Percentiles rank a stretch among this genome's conserved stretches.
Evolutionary conservation across 2,329 filamentous ascomycete species (phyloP).

Genomic region (Microdochium nivale): DNA sequence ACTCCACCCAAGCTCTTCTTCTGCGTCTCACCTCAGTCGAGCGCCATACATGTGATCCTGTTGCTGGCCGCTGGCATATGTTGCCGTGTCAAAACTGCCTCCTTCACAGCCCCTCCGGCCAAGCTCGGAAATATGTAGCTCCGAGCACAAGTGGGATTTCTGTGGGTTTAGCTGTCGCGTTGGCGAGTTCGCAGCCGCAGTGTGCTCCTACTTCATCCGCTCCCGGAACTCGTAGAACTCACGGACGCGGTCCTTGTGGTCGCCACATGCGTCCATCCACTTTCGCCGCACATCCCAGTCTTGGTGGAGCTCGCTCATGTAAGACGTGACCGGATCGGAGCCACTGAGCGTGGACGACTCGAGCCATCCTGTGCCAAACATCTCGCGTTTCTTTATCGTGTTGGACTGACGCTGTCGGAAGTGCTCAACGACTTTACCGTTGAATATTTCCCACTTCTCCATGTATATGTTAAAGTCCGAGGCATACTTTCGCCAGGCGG

Average conservation of each 20-base stretch:
- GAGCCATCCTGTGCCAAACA: conserved; percentile 37
- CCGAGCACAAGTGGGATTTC: too few species aligned
- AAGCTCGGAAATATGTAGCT: too few species aligned
- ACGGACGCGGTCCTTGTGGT: conserved; percentile 49
- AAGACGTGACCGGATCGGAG: conserved; percentile 43
- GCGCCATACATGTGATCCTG: too few species aligned
- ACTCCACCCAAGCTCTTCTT: too few species aligned
- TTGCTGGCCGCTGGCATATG: too few species aligned
- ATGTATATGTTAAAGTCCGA: conserved; percentile 46
- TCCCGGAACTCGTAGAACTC: conserved; percentile 44
- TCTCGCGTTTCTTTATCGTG: conserved; percentile 26
- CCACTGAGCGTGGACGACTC: conserved; percentile 20
- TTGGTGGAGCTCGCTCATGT: conserved; percentile 52
- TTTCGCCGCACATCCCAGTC: conserved; percentile 54
- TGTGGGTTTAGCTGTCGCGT: too few species aligned
- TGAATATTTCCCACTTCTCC: conserved; percentile 40
- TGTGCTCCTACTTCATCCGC: conserved; percentile 23
- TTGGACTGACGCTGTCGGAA: conserved; percentile 42
- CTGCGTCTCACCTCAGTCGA: too few species aligned
- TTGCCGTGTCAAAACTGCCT: too few species aligned
- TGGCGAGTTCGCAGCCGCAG: too few species aligned
- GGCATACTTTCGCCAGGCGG: conserved; percentile 42
- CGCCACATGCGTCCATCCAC: conserved; percentile 51
- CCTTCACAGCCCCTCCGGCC: too few species aligned
- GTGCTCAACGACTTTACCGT: conserved; percentile 44